Evolutionary conservation across 2,329 filamentous ascomycete genomes (phyloP).

Genomic region (Trichoderma sp.): DNA sequence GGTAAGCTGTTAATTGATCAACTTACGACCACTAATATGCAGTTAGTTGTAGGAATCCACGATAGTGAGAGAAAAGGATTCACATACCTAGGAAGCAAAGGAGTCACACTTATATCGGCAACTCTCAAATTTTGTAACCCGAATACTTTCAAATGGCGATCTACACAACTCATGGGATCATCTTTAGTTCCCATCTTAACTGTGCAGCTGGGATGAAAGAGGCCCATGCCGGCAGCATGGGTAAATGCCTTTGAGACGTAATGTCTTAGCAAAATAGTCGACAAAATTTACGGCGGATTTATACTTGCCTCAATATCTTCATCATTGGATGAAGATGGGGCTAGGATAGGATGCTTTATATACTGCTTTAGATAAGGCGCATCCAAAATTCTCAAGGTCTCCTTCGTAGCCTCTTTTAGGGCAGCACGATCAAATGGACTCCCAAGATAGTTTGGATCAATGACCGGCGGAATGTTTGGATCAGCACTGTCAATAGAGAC

Average conservation of each 20-base stretch:
- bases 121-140: not conserved
- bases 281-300: not conserved
- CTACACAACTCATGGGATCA: not conserved
- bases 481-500: not conserved
- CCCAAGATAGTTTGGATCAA: not conserved
- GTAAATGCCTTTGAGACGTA: not conserved
- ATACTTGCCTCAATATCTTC: not conserved
- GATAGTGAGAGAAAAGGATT: not conserved
- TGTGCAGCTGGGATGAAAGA: not conserved
- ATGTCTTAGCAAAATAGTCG: not conserved
- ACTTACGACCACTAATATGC: not conserved
- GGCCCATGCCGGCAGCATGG: not conserved
- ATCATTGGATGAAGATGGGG: not conserved
- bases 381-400: not conserved
- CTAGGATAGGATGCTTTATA: not conserved
- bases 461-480: not conserved
- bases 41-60: not conserved
- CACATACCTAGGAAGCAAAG: not conserved
- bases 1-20: not conserved
- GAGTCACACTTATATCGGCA: not conserved
- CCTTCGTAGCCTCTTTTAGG: not conserved
- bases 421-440: not conserved
- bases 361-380: not conserved
- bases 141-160: not conserved
- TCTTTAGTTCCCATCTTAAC: not conserved